A percentile compares a stretch with the other conserved stretches of the same genome.
Conservation (phyloP, 2,329 filamentous ascomycete species). For the Xylariomycetidae sp. region DNA sequence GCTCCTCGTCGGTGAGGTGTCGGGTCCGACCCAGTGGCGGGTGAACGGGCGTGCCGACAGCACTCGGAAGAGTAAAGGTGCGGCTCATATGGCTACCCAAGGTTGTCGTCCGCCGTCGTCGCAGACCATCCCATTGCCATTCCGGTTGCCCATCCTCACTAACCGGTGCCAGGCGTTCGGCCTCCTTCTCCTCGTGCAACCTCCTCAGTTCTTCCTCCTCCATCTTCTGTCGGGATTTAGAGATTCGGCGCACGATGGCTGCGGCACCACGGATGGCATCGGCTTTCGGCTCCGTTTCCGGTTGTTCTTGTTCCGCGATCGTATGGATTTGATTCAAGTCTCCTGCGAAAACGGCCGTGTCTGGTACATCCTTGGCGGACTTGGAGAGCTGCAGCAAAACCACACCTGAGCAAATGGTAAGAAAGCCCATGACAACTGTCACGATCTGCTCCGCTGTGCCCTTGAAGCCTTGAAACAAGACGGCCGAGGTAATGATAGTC, state of each 20-base stretch:
- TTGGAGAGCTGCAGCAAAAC: slow-evolving; percentile 94
- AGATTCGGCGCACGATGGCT: slow-evolving; percentile 80
- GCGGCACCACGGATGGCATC: slow-evolving; percentile 91
- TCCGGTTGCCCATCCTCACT: slow-evolving; percentile 63
- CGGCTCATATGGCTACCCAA: slow-evolving; percentile 34
- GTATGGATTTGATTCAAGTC: slow-evolving; percentile 93
- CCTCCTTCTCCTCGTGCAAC: slow-evolving; percentile 69
- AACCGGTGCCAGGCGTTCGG: slow-evolving; percentile 66
- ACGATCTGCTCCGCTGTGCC: slow-evolving; percentile 74
- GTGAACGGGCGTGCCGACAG: slow-evolving; percentile 41
- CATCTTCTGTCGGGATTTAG: slow-evolving; percentile 66
- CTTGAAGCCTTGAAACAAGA: slow-evolving; percentile 91
- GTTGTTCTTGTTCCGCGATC: slow-evolving; percentile 89
- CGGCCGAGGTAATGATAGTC: slow-evolving; percentile 88
- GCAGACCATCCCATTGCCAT: slow-evolving; percentile 88
- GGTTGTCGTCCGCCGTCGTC: slow-evolving; percentile 63
- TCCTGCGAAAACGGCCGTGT: slow-evolving; percentile 84
- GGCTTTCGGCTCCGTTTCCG: slow-evolving; percentile 93
- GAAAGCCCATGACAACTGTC: slow-evolving; percentile 87
- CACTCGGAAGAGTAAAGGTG: slow-evolving; percentile 28
- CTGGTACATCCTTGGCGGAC: slow-evolving; percentile 94
- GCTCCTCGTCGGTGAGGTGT: slow-evolving; percentile 64
- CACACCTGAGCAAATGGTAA: slow-evolving; percentile 89
- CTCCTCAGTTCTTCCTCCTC: slow-evolving; percentile 74
- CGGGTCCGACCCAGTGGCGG: slow-evolving; percentile 83